Evolutionary conservation across 352 stramenopile species (phyloP), one percentile per base, ranked within the genome.

Genomic region (Phytophthora sp.): DNA sequence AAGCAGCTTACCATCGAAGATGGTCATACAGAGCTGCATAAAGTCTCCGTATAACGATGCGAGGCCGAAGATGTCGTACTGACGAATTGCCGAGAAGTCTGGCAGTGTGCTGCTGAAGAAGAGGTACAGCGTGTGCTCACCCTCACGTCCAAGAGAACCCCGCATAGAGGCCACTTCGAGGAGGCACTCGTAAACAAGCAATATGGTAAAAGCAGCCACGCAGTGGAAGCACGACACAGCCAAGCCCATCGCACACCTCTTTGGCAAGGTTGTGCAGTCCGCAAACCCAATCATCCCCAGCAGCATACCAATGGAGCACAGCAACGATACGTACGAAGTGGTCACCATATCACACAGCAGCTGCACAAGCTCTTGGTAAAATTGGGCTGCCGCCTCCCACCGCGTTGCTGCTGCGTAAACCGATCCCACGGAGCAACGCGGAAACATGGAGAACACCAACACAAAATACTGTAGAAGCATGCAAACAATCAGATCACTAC

Each of bases 401-500:
- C 79, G 90, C 18, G 77, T 88, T 11, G 58, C 26, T 30, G 68
- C 77, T 13, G 77, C 67, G 54, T 93, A 90, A 50, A 95, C 91
- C 13, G 81, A 76, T 11, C 77, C 50, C 5, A 95, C 83, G 0
- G 82, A 91, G 60, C 93, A 98, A 6, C 94, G 87, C 26, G 93
- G 93, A 71, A 98, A 98, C 79, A 98, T 95, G 23, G 90, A 97
- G 45, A 92, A 90, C 8, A 93, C 87, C 8, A 98, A 80, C 28
- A 83, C 74, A 64, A 98, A 97, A 67, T 98, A 97, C 70, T 94
- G 42, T 10, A 21, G 18, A 21, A 65, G 21, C 1, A n/a, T n/a
- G n/a, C n/a, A 65, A 41, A 69, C 6, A 37, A 44, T 9, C 32
- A 37, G 18, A 38, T 5, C 6, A 64, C 6, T 31, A n/a, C 24